Conservation (phyloP, 2,329 filamentous ascomycete genomes). For the Mariannaea sp. region DNA sequence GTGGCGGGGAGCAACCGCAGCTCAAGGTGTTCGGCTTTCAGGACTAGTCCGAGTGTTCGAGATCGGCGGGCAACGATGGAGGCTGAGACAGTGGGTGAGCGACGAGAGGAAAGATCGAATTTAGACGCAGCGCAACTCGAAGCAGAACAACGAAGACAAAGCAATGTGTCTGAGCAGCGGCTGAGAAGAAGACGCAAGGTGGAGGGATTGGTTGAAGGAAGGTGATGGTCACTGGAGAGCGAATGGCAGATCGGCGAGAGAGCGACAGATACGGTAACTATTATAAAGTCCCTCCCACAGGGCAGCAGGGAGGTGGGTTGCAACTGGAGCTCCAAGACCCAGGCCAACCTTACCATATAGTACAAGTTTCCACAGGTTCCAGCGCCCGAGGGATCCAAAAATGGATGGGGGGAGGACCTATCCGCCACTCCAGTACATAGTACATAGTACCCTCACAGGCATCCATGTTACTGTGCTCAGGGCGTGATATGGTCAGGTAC, state of each 20-base stretch:
- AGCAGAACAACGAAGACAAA: background rate
- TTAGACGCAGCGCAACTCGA: background rate
- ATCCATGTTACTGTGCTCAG: constrained; percentile 1
- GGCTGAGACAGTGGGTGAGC: background rate
- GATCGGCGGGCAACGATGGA: background rate
- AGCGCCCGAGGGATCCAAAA: constrained; percentile 16
- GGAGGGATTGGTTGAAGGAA: constrained; percentile 22
- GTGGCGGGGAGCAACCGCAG: constrained; percentile 9
- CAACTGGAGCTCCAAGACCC: constrained; percentile 8
- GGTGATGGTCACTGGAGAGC: background rate
- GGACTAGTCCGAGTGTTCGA: background rate
- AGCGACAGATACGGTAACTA: constrained; percentile 1
- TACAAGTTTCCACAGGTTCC: constrained; percentile 6
- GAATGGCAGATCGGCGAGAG: constrained; percentile 12
- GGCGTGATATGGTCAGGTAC: constrained; percentile 4
- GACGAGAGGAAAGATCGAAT: constrained; percentile 5
- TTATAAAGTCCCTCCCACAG: too few species aligned
- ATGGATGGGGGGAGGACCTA: constrained; percentile 10
- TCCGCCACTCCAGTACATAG: background rate
- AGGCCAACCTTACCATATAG: background rate
- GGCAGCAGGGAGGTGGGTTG: background rate
- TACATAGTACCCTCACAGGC: background rate
- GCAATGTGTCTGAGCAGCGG: constrained; percentile 3
- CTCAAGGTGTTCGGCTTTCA: background rate
- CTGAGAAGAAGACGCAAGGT: background rate